Base-by-base conservation (phyloP, 2,329 filamentous ascomycete genomes). In the Blumeriella jaapii region DNA sequence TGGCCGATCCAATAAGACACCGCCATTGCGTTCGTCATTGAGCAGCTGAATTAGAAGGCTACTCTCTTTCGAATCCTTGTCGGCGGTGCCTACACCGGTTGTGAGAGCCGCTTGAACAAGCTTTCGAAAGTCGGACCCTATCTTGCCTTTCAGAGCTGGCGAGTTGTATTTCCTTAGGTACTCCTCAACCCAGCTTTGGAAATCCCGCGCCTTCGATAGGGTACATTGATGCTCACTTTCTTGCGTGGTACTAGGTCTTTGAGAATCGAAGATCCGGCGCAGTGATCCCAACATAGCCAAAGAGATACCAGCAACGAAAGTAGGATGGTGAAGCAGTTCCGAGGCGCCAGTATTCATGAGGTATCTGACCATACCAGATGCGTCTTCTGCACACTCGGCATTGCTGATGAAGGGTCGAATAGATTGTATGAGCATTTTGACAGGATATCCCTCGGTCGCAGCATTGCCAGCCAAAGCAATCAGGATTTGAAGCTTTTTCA, bases 381-480 rank as follows among this genome's bases (percentile, higher is more conserved):
- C 78, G 61, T 98, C 91, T 52, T 94, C 84, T 7, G 87, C 82
- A 57, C 89, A 96, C 52, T 93, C 81, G 0, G 78, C 69, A 47
- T 96, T 80, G 1, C 79, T 78, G 5, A 96, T 64, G 46, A 86
- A 93, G 0, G 77, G 75, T 7, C 81, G 70, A 13, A 94, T 65
- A 1, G 82, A 79, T 50, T 86, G 82, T 2, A 98, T 66, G 0
- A 93, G 67, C 82, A 95, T 91, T 56, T 98, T 84, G 10, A 95
- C 58, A 8, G 85, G 82, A 53, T 96, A 96, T 0, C 80, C 82
- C 25, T 74, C 63, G 15, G 80, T 65, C n/a, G 82, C 82, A 32
- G 77, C 67, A 1, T 72, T 56, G 0, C 85, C 86, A 16, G 85
- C 80, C 29, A 96, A 62, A 40, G 76, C 81, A 16, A 96, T 69